phyloP scores from a whole-genome alignment of 768 basidiomycete species.

The Sarcomyxa edulis region DNA sequence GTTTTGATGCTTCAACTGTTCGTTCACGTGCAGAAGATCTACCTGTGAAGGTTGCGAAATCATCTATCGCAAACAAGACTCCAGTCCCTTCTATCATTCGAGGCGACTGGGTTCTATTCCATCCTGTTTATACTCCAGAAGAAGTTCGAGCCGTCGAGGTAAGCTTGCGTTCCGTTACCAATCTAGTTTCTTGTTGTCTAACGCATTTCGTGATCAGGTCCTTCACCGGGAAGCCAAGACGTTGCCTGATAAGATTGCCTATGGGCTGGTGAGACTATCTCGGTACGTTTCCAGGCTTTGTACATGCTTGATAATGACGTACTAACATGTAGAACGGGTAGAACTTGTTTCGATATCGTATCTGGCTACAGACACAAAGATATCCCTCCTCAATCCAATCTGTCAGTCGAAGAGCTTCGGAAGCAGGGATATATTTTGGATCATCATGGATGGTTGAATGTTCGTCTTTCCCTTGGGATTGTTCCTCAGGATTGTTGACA shows the following conservation, averaged over 20 bases:
- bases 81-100: constrained; percentile 47
- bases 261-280: constrained; percentile 50
- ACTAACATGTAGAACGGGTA: constrained; percentile 12
- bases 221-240: constrained; percentile 62
- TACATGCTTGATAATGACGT: constrained; percentile 3
- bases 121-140: constrained; percentile 80
- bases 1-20: no score
- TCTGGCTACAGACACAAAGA: constrained; percentile 80
- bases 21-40: no score
- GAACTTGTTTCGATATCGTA: constrained; percentile 75
- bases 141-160: constrained; percentile 75
- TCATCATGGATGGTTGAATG: constrained; percentile 72
- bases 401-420: constrained; percentile 71
- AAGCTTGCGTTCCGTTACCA: constrained; percentile 8
- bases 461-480: constrained; percentile 24
- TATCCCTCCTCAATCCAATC: constrained; percentile 52
- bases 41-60: neutral
- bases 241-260: constrained; percentile 69
- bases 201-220: constrained; percentile 49
- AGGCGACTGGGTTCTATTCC: constrained; percentile 90
- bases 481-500: neutral
- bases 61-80: neutral
- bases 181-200: constrained; percentile 1
- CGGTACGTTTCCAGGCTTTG: constrained; percentile 27
- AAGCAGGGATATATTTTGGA: constrained; percentile 69